phyloP scores from a whole-genome alignment of 306 rosid genomes.

The Begonia peltatifolia region DNA sequence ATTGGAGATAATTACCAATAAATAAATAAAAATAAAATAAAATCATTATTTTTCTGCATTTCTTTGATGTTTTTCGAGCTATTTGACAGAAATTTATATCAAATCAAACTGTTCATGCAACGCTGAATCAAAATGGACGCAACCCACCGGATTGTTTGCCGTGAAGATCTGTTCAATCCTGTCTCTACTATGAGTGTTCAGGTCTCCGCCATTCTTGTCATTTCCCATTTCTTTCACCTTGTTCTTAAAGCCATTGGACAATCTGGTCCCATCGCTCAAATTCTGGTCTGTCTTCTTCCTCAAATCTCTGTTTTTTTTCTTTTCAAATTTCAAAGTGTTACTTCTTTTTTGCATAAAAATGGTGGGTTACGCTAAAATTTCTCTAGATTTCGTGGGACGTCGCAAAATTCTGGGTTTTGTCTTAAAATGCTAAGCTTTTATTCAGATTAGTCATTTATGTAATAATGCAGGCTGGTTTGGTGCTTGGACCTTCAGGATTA shows the following conservation, averaged over 20 bases:
- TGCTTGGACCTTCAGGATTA: constrained; percentile 56
- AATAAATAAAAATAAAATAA: too few relatives aligned
- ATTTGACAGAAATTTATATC: not conserved
- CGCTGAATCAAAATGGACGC: constrained; percentile 47
- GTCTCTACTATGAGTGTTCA: constrained; percentile 80
- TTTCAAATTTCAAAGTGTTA: too few relatives aligned
- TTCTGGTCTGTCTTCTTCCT: constrained; percentile 27
- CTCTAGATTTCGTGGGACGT: too few relatives aligned
- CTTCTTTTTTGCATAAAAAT: too few relatives aligned
- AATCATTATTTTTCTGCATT: not conserved
- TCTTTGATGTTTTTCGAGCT: not conserved
- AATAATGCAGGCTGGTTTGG: constrained; percentile 61
- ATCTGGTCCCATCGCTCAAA: constrained; percentile 83
- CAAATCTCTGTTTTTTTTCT: not conserved
- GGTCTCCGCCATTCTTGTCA: constrained; percentile 72
- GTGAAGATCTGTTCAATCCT: constrained; percentile 51
- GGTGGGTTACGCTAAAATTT: too few relatives aligned
- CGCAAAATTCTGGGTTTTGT: too few relatives aligned
- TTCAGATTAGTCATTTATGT: constrained; percentile 3
- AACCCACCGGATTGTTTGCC: constrained; percentile 49
- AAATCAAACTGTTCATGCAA: not conserved
- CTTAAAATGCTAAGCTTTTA: not conserved
- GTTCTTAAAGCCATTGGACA: constrained; percentile 67
- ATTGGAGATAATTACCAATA: too few relatives aligned
- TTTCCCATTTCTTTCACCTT: constrained; percentile 73